Evolutionary conservation across 306 rosid species (phyloP).

Genomic region (Ochetophila trinervis): DNA sequence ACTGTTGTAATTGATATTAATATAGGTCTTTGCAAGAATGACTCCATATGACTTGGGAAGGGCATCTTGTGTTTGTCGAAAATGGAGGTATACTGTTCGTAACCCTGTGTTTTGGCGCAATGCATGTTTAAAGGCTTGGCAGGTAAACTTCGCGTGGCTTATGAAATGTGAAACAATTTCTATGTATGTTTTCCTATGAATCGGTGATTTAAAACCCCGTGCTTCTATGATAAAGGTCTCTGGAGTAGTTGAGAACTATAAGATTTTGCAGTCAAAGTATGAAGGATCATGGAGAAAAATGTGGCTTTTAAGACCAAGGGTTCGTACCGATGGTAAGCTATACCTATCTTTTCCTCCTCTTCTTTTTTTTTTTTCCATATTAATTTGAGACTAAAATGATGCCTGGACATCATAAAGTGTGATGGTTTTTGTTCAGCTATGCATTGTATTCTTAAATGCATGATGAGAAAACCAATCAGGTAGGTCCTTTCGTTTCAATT

Average conservation of each 20-base stretch:
- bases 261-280: constrained; percentile 68
- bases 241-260: constrained; percentile 75
- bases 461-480: too few relatives aligned
- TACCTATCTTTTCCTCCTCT: background rate
- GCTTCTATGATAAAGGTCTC: constrained; percentile 46
- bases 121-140: constrained; percentile 98
- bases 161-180: constrained; percentile 8
- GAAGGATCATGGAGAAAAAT: constrained; percentile 90
- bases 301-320: constrained; percentile 92
- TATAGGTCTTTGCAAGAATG: constrained; percentile 77
- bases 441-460: too few relatives aligned
- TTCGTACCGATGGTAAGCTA: constrained; percentile 80
- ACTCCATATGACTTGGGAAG: constrained; percentile 81
- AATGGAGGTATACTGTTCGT: constrained; percentile 88
- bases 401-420: too few relatives aligned
- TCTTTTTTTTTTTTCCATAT: background rate
- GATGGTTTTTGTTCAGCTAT: too few relatives aligned
- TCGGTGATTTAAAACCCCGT: constrained; percentile 26
- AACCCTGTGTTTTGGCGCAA: constrained; percentile 92
- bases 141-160: constrained; percentile 52
- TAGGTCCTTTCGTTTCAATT: too few relatives aligned
- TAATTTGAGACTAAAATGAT: too few relatives aligned
- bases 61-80: constrained; percentile 90
- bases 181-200: constrained; percentile 12
- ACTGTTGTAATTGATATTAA: background rate